phyloP scores from a whole-genome alignment of 805 yeast species.

The Zygosaccharomyces pseudorouxii region DNA sequence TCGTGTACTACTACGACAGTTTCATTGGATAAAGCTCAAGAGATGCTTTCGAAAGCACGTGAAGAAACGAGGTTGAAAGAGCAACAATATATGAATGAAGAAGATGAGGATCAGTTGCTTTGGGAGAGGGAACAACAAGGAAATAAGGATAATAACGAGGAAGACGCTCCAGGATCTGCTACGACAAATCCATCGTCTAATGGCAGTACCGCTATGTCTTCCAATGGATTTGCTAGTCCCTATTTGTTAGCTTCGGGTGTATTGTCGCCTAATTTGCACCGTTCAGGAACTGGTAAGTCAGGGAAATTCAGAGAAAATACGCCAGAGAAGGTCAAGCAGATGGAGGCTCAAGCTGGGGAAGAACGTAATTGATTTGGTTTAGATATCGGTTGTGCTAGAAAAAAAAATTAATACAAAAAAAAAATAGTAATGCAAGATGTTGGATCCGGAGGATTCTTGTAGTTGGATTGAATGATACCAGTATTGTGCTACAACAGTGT shows the following conservation, averaged over 20 bases:
- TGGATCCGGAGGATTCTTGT: not conserved
- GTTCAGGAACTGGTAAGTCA: conserved; percentile 7
- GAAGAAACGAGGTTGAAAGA: conserved; percentile 61
- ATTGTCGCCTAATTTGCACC: conserved; percentile 44
- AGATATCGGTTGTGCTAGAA: not conserved
- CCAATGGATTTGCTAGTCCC: conserved; percentile 60
- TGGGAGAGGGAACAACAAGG: conserved; percentile 31
- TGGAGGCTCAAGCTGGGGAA: not conserved
- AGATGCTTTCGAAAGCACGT: conserved; percentile 73
- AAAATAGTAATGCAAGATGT: not conserved
- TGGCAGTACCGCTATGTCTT: conserved; percentile 25
- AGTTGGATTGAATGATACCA: not conserved
- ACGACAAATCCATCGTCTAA: conserved; percentile 13
- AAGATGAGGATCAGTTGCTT: conserved; percentile 29
- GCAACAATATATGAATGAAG: conserved; percentile 35
- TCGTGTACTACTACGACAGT: conserved; percentile 96
- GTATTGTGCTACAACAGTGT: not conserved
- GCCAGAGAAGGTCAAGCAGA: conserved; percentile 4
- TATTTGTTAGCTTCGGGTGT: conserved; percentile 61
- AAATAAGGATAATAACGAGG: conserved; percentile 18
- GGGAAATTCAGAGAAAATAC: conserved; percentile 10
- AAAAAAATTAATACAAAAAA: not conserved
- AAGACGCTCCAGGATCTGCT: conserved; percentile 14
- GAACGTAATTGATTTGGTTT: not conserved
- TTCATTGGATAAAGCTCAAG: conserved; percentile 81